Evolutionary conservation across 2,329 filamentous ascomycete species (phyloP).

Genomic region (Fusarium stilboides): DNA sequence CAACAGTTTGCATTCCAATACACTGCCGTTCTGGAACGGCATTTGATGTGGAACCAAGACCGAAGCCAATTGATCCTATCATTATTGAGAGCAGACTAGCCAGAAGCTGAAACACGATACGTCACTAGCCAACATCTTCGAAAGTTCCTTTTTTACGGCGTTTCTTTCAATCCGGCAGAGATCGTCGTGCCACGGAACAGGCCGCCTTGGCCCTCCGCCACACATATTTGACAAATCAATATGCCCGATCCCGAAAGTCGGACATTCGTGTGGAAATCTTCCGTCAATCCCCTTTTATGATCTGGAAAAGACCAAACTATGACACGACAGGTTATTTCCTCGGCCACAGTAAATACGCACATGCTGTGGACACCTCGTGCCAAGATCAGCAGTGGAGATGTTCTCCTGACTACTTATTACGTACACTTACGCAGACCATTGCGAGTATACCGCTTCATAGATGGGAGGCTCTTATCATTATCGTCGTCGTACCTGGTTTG

Average conservation of each 20-base stretch:
- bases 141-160: background rate
- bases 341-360: too few relatives aligned
- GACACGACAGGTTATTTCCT: background rate
- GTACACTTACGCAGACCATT: too few relatives aligned
- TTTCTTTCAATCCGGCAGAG: background rate
- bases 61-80: background rate
- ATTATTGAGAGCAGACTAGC: background rate
- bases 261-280: background rate
- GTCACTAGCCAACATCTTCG: background rate
- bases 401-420: too few relatives aligned
- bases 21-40: background rate
- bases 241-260: background rate
- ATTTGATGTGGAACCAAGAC: background rate
- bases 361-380: too few relatives aligned
- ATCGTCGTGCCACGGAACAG: background rate
- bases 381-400: too few relatives aligned
- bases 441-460: too few relatives aligned
- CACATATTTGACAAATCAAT: background rate
- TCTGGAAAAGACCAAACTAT: background rate
- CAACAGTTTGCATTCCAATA: background rate
- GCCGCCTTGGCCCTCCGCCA: too few relatives aligned
- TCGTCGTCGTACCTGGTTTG: too few relatives aligned
- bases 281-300: background rate
- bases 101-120: background rate
- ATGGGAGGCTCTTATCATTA: too few relatives aligned